These are phyloP conservation scores for Toxicodendron radicans DNA, from an alignment of 345 rosid species.

Conservation along the genomic window DNA sequence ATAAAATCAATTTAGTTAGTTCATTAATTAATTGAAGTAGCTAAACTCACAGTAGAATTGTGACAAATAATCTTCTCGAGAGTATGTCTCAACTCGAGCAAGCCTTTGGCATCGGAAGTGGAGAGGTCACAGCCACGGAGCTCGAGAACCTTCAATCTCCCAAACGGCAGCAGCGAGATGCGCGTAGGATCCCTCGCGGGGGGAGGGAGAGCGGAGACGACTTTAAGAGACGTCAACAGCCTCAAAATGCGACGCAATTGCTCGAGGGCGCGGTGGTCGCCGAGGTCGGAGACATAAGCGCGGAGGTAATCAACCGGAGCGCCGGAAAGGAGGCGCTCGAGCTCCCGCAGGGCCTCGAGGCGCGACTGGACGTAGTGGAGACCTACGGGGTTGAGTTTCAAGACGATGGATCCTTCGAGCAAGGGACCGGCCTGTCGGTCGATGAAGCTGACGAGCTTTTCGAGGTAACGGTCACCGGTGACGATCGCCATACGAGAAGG, in stretches of 20 bases:
- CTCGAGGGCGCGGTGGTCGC: constrained; percentile 93
- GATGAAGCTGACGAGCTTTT: constrained; percentile 74
- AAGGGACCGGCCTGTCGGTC: constrained; percentile 71
- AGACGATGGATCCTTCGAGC: constrained; percentile 62
- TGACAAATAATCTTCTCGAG: constrained; percentile 92
- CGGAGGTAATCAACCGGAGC: constrained; percentile 98
- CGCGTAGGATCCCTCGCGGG: constrained; percentile 93
- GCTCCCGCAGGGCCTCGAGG: constrained; percentile 83
- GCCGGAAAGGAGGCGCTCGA: constrained; percentile 77
- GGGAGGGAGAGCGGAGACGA: constrained; percentile 72
- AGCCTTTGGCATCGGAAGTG: constrained; percentile 84
- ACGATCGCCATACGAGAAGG: constrained; percentile 68
- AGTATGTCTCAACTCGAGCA: constrained; percentile 83
- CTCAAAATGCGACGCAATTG: constrained; percentile 90
- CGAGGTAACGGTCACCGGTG: constrained; percentile 93
- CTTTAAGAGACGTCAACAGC: constrained; percentile 76
- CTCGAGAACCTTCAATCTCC: constrained; percentile 73
- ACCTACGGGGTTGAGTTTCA: constrained; percentile 92
- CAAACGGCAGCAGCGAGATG: constrained; percentile 76
- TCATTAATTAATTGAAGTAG: too few relatives aligned
- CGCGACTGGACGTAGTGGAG: constrained; percentile 94
- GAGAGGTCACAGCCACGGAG: constrained; percentile 93
- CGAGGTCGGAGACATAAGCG: constrained; percentile 94
- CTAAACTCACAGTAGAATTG: constrained; percentile 82
- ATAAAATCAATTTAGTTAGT: neutral